Percentiles rank a stretch among this genome's conserved stretches.
Evolutionary conservation across 805 yeast species (phyloP).

Genomic region (Yamadazyma paraphyllophila): DNA sequence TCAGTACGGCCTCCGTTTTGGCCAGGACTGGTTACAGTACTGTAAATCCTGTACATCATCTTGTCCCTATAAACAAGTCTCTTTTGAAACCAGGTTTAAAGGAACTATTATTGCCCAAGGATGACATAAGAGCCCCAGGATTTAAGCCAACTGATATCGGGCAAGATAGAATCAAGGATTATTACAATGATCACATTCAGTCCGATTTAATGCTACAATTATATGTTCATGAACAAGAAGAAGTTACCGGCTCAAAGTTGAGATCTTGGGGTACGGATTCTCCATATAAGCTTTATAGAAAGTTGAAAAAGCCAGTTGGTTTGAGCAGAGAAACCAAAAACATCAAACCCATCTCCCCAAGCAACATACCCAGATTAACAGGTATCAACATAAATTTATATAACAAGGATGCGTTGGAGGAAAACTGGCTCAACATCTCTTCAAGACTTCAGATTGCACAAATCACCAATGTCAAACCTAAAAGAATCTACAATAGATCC

Average conservation of each 20-base stretch:
- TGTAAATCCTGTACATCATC: constrained; percentile 90
- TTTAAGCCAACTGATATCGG: constrained; percentile 72
- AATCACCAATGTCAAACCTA: constrained; percentile 88
- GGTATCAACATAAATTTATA: constrained; percentile 74
- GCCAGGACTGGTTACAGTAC: constrained; percentile 51
- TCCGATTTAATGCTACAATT: constrained; percentile 76
- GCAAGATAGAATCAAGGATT: constrained; percentile 77
- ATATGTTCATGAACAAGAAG: constrained; percentile 63
- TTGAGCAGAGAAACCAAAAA: constrained; percentile 72
- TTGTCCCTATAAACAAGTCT: constrained; percentile 70
- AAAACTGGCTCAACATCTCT: constrained; percentile 69
- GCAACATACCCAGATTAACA: constrained; percentile 69
- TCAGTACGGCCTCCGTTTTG: constrained; percentile 50
- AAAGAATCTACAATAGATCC: constrained; percentile 66
- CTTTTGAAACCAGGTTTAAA: constrained; percentile 74
- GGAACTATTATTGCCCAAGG: constrained; percentile 60
- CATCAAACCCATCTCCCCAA: constrained; percentile 60
- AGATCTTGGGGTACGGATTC: constrained; percentile 85
- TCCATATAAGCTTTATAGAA: constrained; percentile 87
- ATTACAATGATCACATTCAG: constrained; percentile 69
- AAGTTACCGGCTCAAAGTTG: constrained; percentile 61
- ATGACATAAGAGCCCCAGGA: constrained; percentile 76
- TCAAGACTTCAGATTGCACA: constrained; percentile 83
- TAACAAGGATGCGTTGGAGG: constrained; percentile 67
- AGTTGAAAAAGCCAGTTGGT: constrained; percentile 73